Conservation (phyloP, 768 basidiomycete genomes). For the Lactifluus hygrophoroides region DNA sequence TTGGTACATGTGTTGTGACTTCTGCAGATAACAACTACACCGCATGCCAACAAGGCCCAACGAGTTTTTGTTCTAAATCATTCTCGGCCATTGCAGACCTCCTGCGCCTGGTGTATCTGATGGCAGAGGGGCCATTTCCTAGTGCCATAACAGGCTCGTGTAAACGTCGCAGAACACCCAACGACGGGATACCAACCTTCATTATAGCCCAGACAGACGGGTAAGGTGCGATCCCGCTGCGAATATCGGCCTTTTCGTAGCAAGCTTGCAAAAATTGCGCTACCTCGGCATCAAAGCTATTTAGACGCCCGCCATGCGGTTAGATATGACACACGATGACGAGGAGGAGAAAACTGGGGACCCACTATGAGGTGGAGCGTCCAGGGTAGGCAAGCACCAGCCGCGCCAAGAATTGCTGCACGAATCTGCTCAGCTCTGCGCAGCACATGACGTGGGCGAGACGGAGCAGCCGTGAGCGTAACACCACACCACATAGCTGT, state of each 20-base stretch:
- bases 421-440: constrained; percentile 5
- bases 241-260: not conserved
- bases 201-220: constrained; percentile 2
- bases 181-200: constrained; percentile 2
- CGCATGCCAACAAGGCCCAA: not conserved
- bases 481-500: constrained; percentile 1
- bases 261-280: not conserved
- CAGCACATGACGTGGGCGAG: constrained; percentile 8
- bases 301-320: not conserved
- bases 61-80: not conserved
- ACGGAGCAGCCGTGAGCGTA: constrained; percentile 5
- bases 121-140: constrained; percentile 12
- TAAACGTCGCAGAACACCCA: not conserved
- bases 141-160: not conserved
- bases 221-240: not conserved
- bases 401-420: constrained; percentile 9
- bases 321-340: no score
- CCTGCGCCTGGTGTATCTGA: constrained; percentile 8
- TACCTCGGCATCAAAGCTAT: constrained; percentile 13
- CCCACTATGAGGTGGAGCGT: constrained; percentile 9
- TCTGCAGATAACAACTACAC: not conserved
- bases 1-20: not conserved
- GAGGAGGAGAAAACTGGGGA: not conserved
- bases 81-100: constrained; percentile 8
- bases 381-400: constrained; percentile 6